Evolutionary conservation across 108 stramenopile genomes (phyloP).

Genomic region (Pinguiococcus pyrenoidosus): DNA sequence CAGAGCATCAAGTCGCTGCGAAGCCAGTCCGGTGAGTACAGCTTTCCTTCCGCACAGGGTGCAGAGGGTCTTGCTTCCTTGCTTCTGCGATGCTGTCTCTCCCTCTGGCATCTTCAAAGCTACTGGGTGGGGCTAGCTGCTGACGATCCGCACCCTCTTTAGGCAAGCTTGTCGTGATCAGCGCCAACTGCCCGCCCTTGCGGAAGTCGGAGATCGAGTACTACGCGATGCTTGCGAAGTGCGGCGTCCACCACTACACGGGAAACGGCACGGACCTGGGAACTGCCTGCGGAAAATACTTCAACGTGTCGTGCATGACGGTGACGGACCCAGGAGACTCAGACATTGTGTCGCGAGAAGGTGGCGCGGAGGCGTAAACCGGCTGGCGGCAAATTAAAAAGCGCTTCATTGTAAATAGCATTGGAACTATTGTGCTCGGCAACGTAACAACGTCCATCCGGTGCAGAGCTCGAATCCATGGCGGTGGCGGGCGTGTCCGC

Average conservation of each 20-base stretch:
- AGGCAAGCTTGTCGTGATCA: constrained; percentile 88
- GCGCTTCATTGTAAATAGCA: too few species aligned
- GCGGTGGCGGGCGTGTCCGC: too few species aligned
- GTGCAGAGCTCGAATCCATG: too few species aligned
- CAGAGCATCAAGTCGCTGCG: constrained; percentile 79
- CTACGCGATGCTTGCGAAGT: constrained; percentile 95
- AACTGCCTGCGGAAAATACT: constrained; percentile 93
- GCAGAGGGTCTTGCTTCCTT: too few species aligned
- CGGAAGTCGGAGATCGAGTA: constrained; percentile 97
- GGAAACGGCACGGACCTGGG: constrained; percentile 93
- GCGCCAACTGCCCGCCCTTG: constrained; percentile 91
- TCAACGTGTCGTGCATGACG: constrained; percentile 77
- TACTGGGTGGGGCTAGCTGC: too few species aligned
- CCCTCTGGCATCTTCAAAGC: too few species aligned
- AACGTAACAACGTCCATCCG: too few species aligned
- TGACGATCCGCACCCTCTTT: too few species aligned
- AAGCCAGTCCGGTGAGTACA: constrained; percentile 13
- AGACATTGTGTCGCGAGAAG: constrained; percentile 27
- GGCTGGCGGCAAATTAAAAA: too few species aligned
- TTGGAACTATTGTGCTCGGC: too few species aligned
- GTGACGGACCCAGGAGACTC: constrained; percentile 84
- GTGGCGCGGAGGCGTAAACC: background rate
- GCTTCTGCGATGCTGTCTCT: too few species aligned
- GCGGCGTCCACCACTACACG: constrained; percentile 81
- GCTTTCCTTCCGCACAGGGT: constrained; percentile 10